phyloP scores from a whole-genome alignment of 305 asterid species.

The Fraxinus albicans region DNA sequence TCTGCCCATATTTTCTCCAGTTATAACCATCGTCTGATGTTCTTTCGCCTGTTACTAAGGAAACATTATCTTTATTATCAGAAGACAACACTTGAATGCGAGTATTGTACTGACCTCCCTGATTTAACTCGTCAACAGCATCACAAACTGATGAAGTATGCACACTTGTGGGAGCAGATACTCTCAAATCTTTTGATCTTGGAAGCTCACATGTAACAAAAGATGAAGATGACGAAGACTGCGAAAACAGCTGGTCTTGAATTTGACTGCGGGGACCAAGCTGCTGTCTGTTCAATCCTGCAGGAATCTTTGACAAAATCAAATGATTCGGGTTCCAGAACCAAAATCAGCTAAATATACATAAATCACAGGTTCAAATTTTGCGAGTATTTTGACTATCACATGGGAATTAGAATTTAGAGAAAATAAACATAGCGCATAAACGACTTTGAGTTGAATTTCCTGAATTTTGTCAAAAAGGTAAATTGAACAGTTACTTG shows the following conservation, averaged over 20 bases:
- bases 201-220: slow-evolving; percentile 32
- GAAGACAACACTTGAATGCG: slow-evolving; percentile 48
- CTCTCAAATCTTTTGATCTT: slow-evolving; percentile 20
- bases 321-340: slow-evolving; percentile 19
- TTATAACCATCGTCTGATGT: slow-evolving; percentile 92
- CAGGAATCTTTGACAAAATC: slow-evolving; percentile 45
- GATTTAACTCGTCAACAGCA: slow-evolving; percentile 44
- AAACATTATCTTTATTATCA: slow-evolving; percentile 52
- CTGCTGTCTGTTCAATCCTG: slow-evolving; percentile 49
- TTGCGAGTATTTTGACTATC: neutral
- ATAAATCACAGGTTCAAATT: slow-evolving; percentile 1
- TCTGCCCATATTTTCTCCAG: slow-evolving; percentile 99
- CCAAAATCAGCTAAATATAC: slow-evolving; percentile 2
- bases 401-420: slow-evolving; percentile 6
- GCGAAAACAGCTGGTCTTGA: slow-evolving; percentile 53
- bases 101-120: slow-evolving; percentile 40
- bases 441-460: slow-evolving; percentile 1
- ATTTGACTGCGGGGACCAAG: slow-evolving; percentile 36
- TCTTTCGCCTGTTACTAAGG: slow-evolving; percentile 62
- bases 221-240: slow-evolving; percentile 44
- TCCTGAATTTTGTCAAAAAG: slow-evolving; percentile 8
- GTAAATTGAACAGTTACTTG: neutral
- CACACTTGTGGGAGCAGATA: slow-evolving; percentile 34
- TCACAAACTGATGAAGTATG: slow-evolving; percentile 43
- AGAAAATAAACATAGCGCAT: neutral